Percentiles rank a stretch among this genome's conserved stretches.
Conservation (phyloP, 768 basidiomycete genomes). For the Cubamyces sp. region DNA sequence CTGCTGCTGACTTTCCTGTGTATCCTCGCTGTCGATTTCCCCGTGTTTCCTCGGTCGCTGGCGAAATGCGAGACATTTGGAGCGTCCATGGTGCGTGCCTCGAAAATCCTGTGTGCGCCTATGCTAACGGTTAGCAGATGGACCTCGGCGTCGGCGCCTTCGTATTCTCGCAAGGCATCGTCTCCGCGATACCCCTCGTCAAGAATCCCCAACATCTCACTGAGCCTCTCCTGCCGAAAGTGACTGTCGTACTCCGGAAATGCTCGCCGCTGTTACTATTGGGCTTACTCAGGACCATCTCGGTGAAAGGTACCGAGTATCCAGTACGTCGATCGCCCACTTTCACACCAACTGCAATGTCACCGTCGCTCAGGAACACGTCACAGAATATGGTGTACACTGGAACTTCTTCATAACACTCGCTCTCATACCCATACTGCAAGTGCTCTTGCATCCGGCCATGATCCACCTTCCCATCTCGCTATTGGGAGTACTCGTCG, state of each 20-base stretch:
- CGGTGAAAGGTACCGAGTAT: conserved; percentile 94
- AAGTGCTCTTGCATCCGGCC: conserved; percentile 70
- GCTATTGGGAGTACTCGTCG: conserved; percentile 63
- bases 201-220: conserved; percentile 61
- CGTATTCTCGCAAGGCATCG: conserved; percentile 93
- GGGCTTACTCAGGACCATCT: conserved; percentile 75
- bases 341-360: conserved; percentile 1
- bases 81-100: conserved; percentile 76
- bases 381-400: conserved; percentile 93
- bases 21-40: conserved; percentile 96
- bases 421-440: conserved; percentile 74
- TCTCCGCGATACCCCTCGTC: conserved; percentile 83
- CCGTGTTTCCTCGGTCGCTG: conserved; percentile 82
- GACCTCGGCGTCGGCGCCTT: conserved; percentile 97
- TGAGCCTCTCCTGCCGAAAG: conserved; percentile 52
- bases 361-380: conserved; percentile 70
- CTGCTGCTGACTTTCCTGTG: conserved; percentile 89
- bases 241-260: conserved; percentile 56
- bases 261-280: conserved; percentile 68
- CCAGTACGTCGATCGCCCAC: conserved; percentile 60
- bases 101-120: not conserved
- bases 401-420: conserved; percentile 99
- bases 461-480: conserved; percentile 61
- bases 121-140: conserved; percentile 63
- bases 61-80: conserved; percentile 96